Evolutionary conservation across 2,329 filamentous ascomycete species (phyloP).

Genomic region (Sarocladium strictum): DNA sequence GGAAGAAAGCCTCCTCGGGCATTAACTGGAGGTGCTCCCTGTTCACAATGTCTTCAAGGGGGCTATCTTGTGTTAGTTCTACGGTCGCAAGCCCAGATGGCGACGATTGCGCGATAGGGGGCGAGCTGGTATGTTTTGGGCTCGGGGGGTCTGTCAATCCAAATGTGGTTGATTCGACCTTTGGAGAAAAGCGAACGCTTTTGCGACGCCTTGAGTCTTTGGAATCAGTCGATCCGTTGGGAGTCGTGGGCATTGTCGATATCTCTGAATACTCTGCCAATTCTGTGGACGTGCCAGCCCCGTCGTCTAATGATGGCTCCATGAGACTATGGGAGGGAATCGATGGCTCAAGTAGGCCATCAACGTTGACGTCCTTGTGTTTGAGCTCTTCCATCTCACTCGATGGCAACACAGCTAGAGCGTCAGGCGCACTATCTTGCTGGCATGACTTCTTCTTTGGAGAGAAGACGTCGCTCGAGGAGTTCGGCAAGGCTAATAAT

Average conservation of each 20-base stretch:
- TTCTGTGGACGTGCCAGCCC: not conserved
- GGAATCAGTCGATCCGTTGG: not conserved
- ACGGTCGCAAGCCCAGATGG: not conserved
- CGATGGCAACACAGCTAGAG: not conserved
- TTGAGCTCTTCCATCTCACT: constrained; percentile 3
- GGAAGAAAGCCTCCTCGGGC: constrained; percentile 86
- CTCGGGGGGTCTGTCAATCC: constrained; percentile 45
- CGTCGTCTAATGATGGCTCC: not conserved
- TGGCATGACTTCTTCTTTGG: too few species aligned
- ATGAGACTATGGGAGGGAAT: not conserved
- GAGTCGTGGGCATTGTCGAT: not conserved
- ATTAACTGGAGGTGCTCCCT: constrained; percentile 88
- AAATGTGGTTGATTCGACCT: constrained; percentile 60
- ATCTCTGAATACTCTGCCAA: not conserved
- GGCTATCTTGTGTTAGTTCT: not conserved
- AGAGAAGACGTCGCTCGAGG: constrained; percentile 29
- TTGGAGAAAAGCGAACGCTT: constrained; percentile 65
- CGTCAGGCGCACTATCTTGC: not conserved
- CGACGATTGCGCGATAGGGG: not conserved
- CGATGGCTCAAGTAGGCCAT: not conserved
- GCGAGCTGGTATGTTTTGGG: constrained; percentile 26
- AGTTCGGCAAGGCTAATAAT: constrained; percentile 52
- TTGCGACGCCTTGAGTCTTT: constrained; percentile 42
- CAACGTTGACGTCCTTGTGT: not conserved
- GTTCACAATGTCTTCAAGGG: constrained; percentile 29